A percentile compares a stretch with the other conserved stretches of the same genome.
Conservation (phyloP, 805 yeast genomes). For the Candida methanosorbosa region DNA sequence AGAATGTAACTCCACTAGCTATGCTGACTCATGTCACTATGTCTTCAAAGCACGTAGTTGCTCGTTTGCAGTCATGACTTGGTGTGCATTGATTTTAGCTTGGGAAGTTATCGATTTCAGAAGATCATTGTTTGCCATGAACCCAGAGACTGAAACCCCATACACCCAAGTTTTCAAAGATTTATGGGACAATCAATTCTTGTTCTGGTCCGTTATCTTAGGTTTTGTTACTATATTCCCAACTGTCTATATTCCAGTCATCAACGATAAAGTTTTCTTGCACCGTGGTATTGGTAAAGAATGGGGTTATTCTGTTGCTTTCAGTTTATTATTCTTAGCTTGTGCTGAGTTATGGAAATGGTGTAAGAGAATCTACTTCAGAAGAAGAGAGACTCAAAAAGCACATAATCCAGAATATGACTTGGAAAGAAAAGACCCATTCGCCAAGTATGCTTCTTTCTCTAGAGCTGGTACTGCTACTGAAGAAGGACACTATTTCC, state of each 20-base stretch:
- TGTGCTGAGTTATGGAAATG: slow-evolving; percentile 65
- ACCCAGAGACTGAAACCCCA: slow-evolving; percentile 54
- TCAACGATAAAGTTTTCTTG: slow-evolving; percentile 65
- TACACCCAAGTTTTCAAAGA: slow-evolving; percentile 53
- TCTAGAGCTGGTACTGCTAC: slow-evolving; percentile 41
- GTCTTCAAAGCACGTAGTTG: slow-evolving; percentile 74
- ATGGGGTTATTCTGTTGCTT: slow-evolving; percentile 70
- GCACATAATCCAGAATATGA: slow-evolving; percentile 56
- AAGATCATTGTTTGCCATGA: slow-evolving; percentile 63
- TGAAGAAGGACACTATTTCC: slow-evolving; percentile 7
- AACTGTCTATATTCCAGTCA: slow-evolving; percentile 81
- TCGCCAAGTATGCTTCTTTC: slow-evolving; percentile 51
- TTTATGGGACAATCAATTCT: slow-evolving; percentile 64
- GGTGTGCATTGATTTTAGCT: slow-evolving; percentile 75
- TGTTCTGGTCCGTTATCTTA: slow-evolving; percentile 71
- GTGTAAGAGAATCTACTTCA: slow-evolving; percentile 47
- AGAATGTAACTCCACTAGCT: slow-evolving; percentile 44
- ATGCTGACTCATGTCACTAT: slow-evolving; percentile 38
- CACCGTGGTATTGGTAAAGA: slow-evolving; percentile 68
- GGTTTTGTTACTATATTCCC: slow-evolving; percentile 74
- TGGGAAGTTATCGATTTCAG: slow-evolving; percentile 78
- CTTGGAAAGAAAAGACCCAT: slow-evolving; percentile 53
- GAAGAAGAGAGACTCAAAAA: slow-evolving; percentile 23
- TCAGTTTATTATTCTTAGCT: slow-evolving; percentile 45
- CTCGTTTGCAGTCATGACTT: slow-evolving; percentile 74